A percentile compares a stretch with the other conserved stretches of the same genome.
These are phyloP conservation scores for Venturia pyrina DNA, from an alignment of 2,329 filamentous ascomycete genomes.

Conservation along the genomic window DNA sequence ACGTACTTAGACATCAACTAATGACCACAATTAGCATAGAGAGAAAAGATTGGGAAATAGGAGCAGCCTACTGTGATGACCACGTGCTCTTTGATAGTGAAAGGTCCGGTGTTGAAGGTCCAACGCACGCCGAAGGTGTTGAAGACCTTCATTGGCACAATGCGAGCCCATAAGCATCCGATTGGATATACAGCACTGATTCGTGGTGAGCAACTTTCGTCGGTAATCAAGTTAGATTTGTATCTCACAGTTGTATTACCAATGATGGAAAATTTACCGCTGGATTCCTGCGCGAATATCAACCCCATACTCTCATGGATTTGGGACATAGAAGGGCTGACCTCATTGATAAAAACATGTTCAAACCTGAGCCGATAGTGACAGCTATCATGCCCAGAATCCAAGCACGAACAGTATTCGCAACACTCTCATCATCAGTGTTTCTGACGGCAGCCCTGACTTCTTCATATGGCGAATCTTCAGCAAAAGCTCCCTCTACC, in stretches of 20 bases:
- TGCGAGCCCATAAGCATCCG: slow-evolving; percentile 49
- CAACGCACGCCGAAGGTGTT: slow-evolving; percentile 45
- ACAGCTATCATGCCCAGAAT: slow-evolving; percentile 8
- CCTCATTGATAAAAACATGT: slow-evolving; percentile 54
- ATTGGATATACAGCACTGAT: slow-evolving; percentile 58
- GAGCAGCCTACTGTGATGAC: slow-evolving; percentile 42
- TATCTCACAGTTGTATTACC: neutral
- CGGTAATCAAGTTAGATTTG: neutral
- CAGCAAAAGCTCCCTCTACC: slow-evolving; percentile 10
- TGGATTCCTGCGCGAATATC: neutral
- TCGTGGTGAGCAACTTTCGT: neutral
- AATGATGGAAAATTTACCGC: slow-evolving; percentile 1
- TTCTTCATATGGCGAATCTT: slow-evolving; percentile 15
- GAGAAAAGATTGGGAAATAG: neutral
- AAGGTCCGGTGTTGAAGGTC: slow-evolving; percentile 55
- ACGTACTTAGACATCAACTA: neutral
- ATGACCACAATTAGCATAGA: neutral
- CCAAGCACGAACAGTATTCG: slow-evolving; percentile 14
- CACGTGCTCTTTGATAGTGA: slow-evolving; percentile 61
- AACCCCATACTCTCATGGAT: neutral
- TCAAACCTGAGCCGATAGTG: slow-evolving; percentile 30
- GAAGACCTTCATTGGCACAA: slow-evolving; percentile 42
- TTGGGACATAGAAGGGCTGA: slow-evolving; percentile 36
- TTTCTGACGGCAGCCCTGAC: slow-evolving; percentile 14
- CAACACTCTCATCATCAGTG: slow-evolving; percentile 11